Evolutionary conservation across 2,329 filamentous ascomycete genomes (phyloP).

Genomic region (Arthroderma uncinatum): DNA sequence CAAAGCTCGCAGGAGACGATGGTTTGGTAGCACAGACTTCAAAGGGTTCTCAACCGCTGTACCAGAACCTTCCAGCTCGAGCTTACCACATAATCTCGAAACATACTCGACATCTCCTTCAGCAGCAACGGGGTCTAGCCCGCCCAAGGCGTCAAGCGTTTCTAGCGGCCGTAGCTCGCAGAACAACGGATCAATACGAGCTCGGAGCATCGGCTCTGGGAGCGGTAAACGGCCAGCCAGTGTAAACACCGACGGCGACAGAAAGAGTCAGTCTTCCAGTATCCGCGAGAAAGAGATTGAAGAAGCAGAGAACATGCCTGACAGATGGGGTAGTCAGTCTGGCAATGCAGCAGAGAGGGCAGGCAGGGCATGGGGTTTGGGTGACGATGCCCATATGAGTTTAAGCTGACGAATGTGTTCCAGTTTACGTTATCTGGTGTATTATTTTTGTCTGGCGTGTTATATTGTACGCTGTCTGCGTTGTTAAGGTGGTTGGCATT

Average conservation of each 20-base stretch:
- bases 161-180: constrained; percentile 6
- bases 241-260: constrained; percentile 13
- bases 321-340: constrained; percentile 45
- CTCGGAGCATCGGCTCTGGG: constrained; percentile 13
- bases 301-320: constrained; percentile 39
- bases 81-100: background rate
- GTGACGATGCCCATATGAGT: constrained; percentile 75
- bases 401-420: constrained; percentile 48
- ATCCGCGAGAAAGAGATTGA: constrained; percentile 29
- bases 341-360: constrained; percentile 41
- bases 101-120: constrained; percentile 3
- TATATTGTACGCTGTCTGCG: background rate
- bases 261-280: constrained; percentile 18
- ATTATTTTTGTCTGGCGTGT: background rate
- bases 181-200: constrained; percentile 16
- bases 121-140: constrained; percentile 4
- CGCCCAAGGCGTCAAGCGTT: constrained; percentile 7
- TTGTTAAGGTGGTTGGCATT: background rate
- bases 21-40: constrained; percentile 22
- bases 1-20: constrained; percentile 27
- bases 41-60: constrained; percentile 7
- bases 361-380: constrained; percentile 58
- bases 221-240: constrained; percentile 23
- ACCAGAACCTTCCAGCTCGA: constrained; percentile 7
- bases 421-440: background rate